A percentile compares a stretch with the other conserved stretches of the same genome.
Conservation (phyloP, 805 yeast genomes). For the Ogataea philodendri region DNA sequence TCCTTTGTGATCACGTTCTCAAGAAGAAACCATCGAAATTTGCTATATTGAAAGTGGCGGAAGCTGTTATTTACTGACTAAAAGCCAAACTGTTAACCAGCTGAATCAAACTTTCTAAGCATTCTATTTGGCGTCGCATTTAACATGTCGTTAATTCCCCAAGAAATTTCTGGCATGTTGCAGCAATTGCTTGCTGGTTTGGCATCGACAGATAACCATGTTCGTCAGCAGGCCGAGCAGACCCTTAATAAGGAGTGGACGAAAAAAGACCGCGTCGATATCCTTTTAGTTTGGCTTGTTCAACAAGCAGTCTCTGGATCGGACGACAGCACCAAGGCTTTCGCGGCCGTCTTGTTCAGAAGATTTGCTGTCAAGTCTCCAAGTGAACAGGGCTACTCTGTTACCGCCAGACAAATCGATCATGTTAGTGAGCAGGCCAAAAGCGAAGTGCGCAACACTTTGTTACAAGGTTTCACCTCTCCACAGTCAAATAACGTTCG, state of each 20-base stretch:
- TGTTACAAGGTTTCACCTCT: conserved; percentile 70
- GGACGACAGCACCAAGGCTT: conserved; percentile 59
- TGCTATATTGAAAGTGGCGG: too few species aligned
- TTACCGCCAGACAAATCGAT: conserved; percentile 78
- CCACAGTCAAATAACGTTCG: conserved; percentile 74
- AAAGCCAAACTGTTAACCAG: too few species aligned
- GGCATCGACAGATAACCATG: conserved; percentile 72
- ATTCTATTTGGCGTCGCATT: conserved; percentile 10
- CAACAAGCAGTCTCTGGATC: conserved; percentile 68
- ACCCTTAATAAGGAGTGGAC: conserved; percentile 76
- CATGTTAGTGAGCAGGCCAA: conserved; percentile 57
- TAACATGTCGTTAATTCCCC: conserved; percentile 50
- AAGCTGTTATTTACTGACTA: too few species aligned
- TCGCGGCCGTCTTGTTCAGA: conserved; percentile 86
- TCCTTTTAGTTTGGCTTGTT: conserved; percentile 73
- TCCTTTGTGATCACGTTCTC: background rate
- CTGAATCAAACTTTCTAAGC: too few species aligned
- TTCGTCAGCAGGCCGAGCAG: conserved; percentile 75
- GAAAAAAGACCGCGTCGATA: conserved; percentile 59
- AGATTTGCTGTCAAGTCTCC: conserved; percentile 82
- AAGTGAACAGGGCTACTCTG: conserved; percentile 53
- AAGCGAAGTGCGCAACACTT: conserved; percentile 57
- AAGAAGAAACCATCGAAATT: background rate
- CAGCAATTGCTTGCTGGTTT: conserved; percentile 60
- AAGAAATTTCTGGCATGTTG: conserved; percentile 56